phyloP scores from a whole-genome alignment of 495 filamentous ascomycete genomes.

The Talaromyces trachyspermus region DNA sequence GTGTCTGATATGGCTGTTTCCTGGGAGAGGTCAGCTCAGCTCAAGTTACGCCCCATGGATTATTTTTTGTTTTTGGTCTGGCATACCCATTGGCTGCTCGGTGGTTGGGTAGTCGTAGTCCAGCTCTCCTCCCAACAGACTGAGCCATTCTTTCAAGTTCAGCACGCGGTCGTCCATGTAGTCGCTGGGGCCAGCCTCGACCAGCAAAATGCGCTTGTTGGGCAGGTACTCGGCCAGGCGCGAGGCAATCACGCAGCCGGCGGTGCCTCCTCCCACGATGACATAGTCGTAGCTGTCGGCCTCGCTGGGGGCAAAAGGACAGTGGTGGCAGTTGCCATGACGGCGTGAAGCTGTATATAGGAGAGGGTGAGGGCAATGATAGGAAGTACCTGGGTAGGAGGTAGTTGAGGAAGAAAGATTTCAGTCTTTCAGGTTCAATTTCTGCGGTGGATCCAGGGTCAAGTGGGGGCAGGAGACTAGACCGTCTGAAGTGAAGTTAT shows the following conservation, averaged over 20 bases:
- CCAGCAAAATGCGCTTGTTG: conserved; percentile 55
- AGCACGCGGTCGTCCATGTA: conserved; percentile 63
- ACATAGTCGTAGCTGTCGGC: conserved; percentile 74
- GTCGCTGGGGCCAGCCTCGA: conserved; percentile 57
- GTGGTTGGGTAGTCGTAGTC: conserved; percentile 84
- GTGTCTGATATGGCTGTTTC: conserved; percentile 77
- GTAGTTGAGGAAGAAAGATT: too few relatives aligned
- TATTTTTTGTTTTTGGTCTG: not conserved
- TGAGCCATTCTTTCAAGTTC: conserved; percentile 73
- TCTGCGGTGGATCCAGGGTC: too few relatives aligned
- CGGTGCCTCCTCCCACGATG: conserved; percentile 81
- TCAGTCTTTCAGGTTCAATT: too few relatives aligned
- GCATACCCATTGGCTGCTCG: conserved; percentile 69
- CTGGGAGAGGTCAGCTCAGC: conserved; percentile 27
- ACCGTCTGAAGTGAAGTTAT: too few relatives aligned
- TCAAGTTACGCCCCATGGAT: too few relatives aligned
- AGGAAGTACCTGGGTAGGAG: not conserved
- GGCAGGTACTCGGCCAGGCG: conserved; percentile 61
- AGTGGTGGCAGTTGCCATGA: conserved; percentile 59
- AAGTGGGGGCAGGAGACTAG: too few relatives aligned
- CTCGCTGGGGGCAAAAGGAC: conserved; percentile 51
- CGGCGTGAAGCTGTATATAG: not conserved
- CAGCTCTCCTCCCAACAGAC: conserved; percentile 68
- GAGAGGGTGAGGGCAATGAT: not conserved
- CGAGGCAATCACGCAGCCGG: conserved; percentile 77